These are phyloP conservation scores for Phalaenopsis aphrodite DNA, from an alignment of 106 monocot species.

Conservation along the genomic window DNA sequence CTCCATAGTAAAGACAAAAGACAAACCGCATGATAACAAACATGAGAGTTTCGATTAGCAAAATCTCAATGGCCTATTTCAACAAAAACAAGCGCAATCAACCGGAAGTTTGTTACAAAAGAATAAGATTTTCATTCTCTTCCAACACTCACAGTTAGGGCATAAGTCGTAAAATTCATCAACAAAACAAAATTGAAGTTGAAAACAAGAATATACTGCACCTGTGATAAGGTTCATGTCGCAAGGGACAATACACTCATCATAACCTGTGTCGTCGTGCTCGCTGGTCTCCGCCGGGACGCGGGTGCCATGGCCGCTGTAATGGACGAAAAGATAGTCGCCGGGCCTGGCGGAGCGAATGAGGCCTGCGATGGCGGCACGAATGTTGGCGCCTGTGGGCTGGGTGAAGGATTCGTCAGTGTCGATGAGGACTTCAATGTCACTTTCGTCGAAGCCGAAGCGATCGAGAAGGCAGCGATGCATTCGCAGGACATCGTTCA, in stretches of 20 bases:
- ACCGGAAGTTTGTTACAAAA: too few species aligned
- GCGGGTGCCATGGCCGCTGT: slow-evolving; percentile 89
- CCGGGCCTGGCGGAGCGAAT: slow-evolving; percentile 46
- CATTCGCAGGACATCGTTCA: slow-evolving; percentile 87
- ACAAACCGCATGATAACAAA: too few species aligned
- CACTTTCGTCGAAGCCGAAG: slow-evolving; percentile 58
- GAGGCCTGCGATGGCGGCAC: slow-evolving; percentile 48
- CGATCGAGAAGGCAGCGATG: slow-evolving; percentile 59
- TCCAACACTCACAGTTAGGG: too few species aligned
- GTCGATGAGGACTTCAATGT: slow-evolving; percentile 75
- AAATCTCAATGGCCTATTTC: too few species aligned
- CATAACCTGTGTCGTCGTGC: slow-evolving; percentile 67
- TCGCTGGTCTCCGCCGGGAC: slow-evolving; percentile 89
- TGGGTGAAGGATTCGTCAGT: slow-evolving; percentile 42
- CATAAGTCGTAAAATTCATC: too few species aligned
- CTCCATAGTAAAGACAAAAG: too few species aligned
- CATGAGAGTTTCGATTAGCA: too few species aligned
- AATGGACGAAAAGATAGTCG: slow-evolving; percentile 79
- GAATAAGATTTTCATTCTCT: too few species aligned
- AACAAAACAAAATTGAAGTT: too few species aligned
- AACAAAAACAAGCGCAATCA: too few species aligned
- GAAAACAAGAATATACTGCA: too few species aligned
- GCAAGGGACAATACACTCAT: slow-evolving; percentile 26
- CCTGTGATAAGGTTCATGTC: slow-evolving; percentile 22
- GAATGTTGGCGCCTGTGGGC: slow-evolving; percentile 87